Conservation (phyloP, 805 yeast genomes). For the Starmerella stigmatis region DNA sequence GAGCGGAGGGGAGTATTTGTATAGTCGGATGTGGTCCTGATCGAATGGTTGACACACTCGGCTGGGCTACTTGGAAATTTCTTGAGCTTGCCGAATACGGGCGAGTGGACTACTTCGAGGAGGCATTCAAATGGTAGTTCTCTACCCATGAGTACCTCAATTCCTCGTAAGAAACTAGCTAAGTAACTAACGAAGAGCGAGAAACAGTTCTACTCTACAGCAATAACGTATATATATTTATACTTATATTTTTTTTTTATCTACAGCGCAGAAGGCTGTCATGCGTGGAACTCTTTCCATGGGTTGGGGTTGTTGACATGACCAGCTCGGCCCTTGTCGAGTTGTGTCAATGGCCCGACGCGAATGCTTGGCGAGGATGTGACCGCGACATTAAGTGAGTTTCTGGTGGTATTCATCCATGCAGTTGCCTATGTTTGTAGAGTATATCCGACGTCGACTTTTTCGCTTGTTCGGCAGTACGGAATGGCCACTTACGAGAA, state of each 20-base stretch:
- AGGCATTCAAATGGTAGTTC: conserved; percentile 58
- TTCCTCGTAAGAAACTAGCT: too few relatives aligned
- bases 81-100: conserved; percentile 31
- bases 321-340: too few relatives aligned
- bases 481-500: conserved; percentile 36
- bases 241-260: too few relatives aligned
- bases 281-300: too few relatives aligned
- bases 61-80: conserved; percentile 19
- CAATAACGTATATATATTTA: too few relatives aligned
- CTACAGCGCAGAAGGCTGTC: too few relatives aligned
- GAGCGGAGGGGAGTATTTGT: conserved; percentile 31
- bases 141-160: too few relatives aligned
- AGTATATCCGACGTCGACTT: conserved; percentile 46
- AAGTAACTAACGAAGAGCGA: too few relatives aligned
- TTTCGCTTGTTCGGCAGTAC: conserved; percentile 36
- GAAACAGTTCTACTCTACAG: too few relatives aligned
- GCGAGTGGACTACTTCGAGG: conserved; percentile 59
- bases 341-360: neutral
- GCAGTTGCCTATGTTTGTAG: conserved; percentile 44
- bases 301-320: neutral
- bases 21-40: conserved; percentile 30
- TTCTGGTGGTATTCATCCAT: conserved; percentile 43
- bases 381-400: conserved; percentile 35
- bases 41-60: conserved; percentile 24
- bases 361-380: conserved; percentile 22